These are phyloP conservation scores for Tylopilus vinaceipallidus DNA, from an alignment of 768 basidiomycete species.

Conservation along the genomic window DNA sequence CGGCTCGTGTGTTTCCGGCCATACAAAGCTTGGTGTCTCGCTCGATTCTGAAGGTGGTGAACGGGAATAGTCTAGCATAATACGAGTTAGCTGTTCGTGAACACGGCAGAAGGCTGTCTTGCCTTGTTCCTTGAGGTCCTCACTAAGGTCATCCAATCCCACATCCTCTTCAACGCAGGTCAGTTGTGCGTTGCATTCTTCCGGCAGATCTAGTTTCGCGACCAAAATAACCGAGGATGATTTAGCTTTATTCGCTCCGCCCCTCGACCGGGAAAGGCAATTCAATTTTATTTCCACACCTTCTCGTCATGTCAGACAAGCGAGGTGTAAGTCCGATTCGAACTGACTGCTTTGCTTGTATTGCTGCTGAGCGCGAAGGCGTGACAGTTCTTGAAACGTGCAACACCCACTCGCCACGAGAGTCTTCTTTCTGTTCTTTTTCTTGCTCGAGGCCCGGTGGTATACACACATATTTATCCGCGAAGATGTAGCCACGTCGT, in stretches of 20 bases:
- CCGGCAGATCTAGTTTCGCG: slow-evolving; percentile 20
- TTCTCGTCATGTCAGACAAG: slow-evolving; percentile 20
- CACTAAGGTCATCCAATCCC: neutral
- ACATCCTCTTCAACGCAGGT: neutral
- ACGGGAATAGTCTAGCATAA: slow-evolving; percentile 5
- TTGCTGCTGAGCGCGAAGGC: slow-evolving; percentile 41
- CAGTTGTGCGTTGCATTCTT: neutral
- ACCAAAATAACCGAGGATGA: slow-evolving; percentile 8
- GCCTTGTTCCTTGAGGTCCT: slow-evolving; percentile 14
- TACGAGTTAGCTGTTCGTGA: neutral
- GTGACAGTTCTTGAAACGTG: slow-evolving; percentile 52
- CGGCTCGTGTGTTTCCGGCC: slow-evolving; percentile 9
- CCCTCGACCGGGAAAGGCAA: slow-evolving; percentile 20
- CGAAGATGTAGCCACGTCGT: slow-evolving; percentile 38
- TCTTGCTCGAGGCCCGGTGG: slow-evolving; percentile 58
- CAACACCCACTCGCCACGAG: slow-evolving; percentile 48
- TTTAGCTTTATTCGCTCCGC: slow-evolving; percentile 11
- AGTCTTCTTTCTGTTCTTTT: slow-evolving; percentile 58
- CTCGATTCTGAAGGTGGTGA: slow-evolving; percentile 11
- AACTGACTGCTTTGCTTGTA: slow-evolving; percentile 43
- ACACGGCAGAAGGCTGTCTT: neutral
- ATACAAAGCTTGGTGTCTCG: slow-evolving; percentile 6
- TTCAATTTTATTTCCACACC: slow-evolving; percentile 47
- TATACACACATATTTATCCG: slow-evolving; percentile 54
- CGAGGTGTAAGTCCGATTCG: neutral